Evolutionary conservation across 2,329 filamentous ascomycete genomes (phyloP).

Genomic region (Chalaropsis ovoidea): DNA sequence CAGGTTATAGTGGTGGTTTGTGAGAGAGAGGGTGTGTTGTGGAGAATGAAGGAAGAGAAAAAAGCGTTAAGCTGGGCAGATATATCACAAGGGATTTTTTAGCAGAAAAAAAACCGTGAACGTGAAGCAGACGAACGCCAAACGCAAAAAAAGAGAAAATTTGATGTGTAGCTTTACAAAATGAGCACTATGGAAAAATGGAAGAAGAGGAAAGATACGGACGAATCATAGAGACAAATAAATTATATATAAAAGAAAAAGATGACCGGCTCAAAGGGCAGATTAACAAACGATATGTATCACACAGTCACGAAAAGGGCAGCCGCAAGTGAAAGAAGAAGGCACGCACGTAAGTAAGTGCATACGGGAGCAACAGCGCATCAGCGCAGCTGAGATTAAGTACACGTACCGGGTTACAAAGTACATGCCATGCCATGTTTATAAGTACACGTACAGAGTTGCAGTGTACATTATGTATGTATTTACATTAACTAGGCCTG

Average conservation of each 20-base stretch:
- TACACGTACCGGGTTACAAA: not conserved
- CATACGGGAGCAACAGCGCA: not conserved
- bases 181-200: constrained; percentile 23
- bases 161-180: constrained; percentile 2
- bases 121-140: not conserved
- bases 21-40: constrained; percentile 17
- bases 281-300: not conserved
- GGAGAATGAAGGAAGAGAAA: constrained; percentile 13
- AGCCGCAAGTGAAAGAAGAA: not conserved
- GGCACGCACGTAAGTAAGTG: not conserved
- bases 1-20: constrained; percentile 27
- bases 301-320: constrained; percentile 1
- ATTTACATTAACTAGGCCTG: not conserved
- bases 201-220: constrained; percentile 17
- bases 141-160: not conserved
- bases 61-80: constrained; percentile 13
- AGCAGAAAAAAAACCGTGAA: constrained; percentile 7
- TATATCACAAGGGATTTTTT: constrained; percentile 16
- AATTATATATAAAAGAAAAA: not conserved
- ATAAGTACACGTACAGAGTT: too few relatives aligned
- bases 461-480: not conserved
- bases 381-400: not conserved
- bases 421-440: too few relatives aligned
- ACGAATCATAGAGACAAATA: too few relatives aligned
- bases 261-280: not conserved